Base-by-base conservation (phyloP, 768 basidiomycete genomes). In the Pisolithus albus region DNA sequence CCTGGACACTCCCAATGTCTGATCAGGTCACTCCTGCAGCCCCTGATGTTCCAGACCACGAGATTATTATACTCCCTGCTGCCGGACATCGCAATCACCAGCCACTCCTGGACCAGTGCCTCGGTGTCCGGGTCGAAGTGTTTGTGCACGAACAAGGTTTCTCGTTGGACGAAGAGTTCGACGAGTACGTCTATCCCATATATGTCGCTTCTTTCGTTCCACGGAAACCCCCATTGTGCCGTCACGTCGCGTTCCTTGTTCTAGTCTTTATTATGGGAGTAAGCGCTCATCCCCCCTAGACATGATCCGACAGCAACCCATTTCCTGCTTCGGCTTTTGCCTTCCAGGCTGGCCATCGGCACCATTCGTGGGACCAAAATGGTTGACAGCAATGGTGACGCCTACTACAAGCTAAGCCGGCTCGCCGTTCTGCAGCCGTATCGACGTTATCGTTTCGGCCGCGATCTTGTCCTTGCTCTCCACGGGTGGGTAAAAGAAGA, bases 361-460 rank as follows among this genome's bases (percentile, higher is more conserved):
- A 90, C 87, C 19, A 80, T 90, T 48, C 80, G 88, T 47, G 70
- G 67, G 45, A 63, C 65, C 59, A 70, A 68, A 51, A 61, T 66
- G 46, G 70, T 69, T 30, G 70, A 62, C 39, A 28, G n/a, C 26
- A 23, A 28, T 16, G 43, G 34, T 15, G 15, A 41, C 10, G 18
- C 30, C 18, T 80, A 80, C 64, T 86, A 86, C 71, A 90, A 91
- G 70, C 80, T 93, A 51, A 76, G 75, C 55, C 80, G 87, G 3
- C 77, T 89, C 8, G 85, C 79, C 16, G 77, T 92, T 37, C 76
- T 85, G 57, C 77, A 79, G 56, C 74, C 77, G 1, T 85, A 83
- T 64, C 81, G 91, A 44, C 67, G 73, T 47, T 74, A 72, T 72
- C 72, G 73, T 53, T 80, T 90, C 52, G 91, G 89, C 19, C 74